Evolutionary conservation across 768 basidiomycete species (phyloP).

Genomic region (Mycena alexandri): DNA sequence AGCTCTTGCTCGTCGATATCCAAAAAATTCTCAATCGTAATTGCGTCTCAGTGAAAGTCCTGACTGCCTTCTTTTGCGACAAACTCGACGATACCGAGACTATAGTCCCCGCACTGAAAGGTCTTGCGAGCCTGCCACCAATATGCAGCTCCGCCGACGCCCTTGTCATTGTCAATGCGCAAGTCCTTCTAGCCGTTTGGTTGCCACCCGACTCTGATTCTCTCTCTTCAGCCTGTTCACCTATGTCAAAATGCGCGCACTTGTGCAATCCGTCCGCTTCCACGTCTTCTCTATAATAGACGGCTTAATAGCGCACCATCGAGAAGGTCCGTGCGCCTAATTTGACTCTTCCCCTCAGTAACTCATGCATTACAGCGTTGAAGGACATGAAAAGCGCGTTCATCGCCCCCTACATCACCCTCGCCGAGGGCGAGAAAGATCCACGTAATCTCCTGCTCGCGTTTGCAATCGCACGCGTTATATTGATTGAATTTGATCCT

Average conservation of each 20-base stretch:
- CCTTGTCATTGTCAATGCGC: conserved; percentile 73
- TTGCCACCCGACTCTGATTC: too few relatives aligned
- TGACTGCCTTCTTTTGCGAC: conserved; percentile 85
- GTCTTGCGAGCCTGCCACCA: conserved; percentile 74
- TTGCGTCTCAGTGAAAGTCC: conserved; percentile 74
- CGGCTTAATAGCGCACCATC: conserved; percentile 75
- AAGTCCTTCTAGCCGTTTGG: conserved; percentile 18
- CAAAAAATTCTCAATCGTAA: conserved; percentile 17
- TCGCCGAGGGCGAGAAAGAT: conserved; percentile 98
- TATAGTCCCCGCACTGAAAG: conserved; percentile 84
- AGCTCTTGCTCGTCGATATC: background rate
- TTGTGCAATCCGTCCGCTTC: conserved; percentile 87
- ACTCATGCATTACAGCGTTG: conserved; percentile 47
- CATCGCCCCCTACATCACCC: conserved; percentile 75
- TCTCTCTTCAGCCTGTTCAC: conserved; percentile 69
- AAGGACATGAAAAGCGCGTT: conserved; percentile 81
- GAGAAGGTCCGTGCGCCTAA: conserved; percentile 64
- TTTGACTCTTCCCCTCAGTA: conserved; percentile 14
- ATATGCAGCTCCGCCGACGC: conserved; percentile 78
- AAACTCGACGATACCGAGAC: conserved; percentile 91
- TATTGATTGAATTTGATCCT: conserved; percentile 91
- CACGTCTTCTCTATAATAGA: conserved; percentile 87
- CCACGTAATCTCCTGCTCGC: conserved; percentile 93
- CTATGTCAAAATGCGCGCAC: conserved; percentile 84
- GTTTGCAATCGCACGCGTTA: conserved; percentile 88